Evolutionary conservation across 2,329 filamentous ascomycete genomes (phyloP).

Genomic region (Graphilbum fragrans): DNA sequence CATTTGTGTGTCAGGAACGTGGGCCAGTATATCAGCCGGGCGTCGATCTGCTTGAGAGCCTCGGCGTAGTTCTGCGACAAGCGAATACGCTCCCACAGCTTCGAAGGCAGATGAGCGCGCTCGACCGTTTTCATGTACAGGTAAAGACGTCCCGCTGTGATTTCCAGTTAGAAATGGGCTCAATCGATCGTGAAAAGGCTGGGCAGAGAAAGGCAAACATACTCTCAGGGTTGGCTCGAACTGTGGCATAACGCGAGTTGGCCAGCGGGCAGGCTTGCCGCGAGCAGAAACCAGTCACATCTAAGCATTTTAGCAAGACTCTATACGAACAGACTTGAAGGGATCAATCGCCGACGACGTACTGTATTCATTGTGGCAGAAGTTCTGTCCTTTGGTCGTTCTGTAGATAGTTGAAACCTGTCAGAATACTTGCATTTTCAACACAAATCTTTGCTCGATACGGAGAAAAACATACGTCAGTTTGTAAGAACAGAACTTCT

Average conservation of each 20-base stretch:
- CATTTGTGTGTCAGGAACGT: constrained; percentile 80
- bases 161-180: neutral
- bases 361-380: constrained; percentile 93
- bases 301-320: constrained; percentile 1
- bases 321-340: neutral
- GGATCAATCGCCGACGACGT: neutral
- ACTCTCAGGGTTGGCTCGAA: constrained; percentile 59
- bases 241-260: constrained; percentile 85
- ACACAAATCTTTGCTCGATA: neutral
- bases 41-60: constrained; percentile 78
- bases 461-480: constrained; percentile 60
- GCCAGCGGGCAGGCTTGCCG: constrained; percentile 80
- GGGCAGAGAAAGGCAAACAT: constrained; percentile 6
- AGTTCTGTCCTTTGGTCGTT: constrained; percentile 69
- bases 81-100: constrained; percentile 90
- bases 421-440: neutral
- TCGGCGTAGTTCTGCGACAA: constrained; percentile 83
- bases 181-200: too few relatives aligned
- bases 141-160: constrained; percentile 52
- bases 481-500: constrained; percentile 91
- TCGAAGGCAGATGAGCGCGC: constrained; percentile 74
- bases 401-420: constrained; percentile 7
- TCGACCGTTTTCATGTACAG: constrained; percentile 96
- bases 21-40: constrained; percentile 82
- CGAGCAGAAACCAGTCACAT: constrained; percentile 29